Base-by-base conservation (phyloP, 2,329 filamentous ascomycete species). In the Exophiala aquamarina region DNA sequence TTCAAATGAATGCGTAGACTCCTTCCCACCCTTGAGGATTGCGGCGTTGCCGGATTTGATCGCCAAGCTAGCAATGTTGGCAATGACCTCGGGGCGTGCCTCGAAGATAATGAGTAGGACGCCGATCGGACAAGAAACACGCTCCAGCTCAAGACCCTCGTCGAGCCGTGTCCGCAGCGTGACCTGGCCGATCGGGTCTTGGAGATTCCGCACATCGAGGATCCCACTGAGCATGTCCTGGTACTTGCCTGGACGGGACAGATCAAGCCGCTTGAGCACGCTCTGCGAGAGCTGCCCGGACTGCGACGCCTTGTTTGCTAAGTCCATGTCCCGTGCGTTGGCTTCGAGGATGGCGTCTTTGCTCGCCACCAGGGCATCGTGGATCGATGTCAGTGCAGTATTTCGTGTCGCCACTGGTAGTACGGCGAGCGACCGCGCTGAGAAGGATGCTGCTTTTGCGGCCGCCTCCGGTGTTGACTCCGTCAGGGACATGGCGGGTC, bases 51-150 rank as follows among this genome's bases (percentile, higher is more conserved):
- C 93, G 10, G 92, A 97, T 68, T 98, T 98, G 69, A 98, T 88
- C 29, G 93, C 91, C 18, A 98, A 77, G 3, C 91, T 89, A 54
- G 93, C 90, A 63, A 98, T 97, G 69, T 98, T 98, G 64, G 92
- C 93, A 63, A 98, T 96, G 56, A 98, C 93, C 71, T 98, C 93
- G 5, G 93, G 93, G 6, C 93, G 86, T 28, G 93, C 93, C 72
- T 98, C 93, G 64, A 98, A 98, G 63, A 98, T 97, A 70, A 98
- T 93, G 58, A 98, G 80, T 33, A 98, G 81, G n/a, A 97, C 91
- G 50, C 93, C 93, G 59, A 98, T 97, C 4, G 93, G 93, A 65
- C 89, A 95, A 32, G 89, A 90, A 37, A 95, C 87, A 54, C 91
- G 84, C 65, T 95, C 89, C 50, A 98, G 78, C 42, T 85, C 78